A percentile compares a stretch with the other conserved stretches of the same genome.
Evolutionary conservation across 495 filamentous ascomycete genomes (phyloP).

Genomic region (Durotheca rogersii): DNA sequence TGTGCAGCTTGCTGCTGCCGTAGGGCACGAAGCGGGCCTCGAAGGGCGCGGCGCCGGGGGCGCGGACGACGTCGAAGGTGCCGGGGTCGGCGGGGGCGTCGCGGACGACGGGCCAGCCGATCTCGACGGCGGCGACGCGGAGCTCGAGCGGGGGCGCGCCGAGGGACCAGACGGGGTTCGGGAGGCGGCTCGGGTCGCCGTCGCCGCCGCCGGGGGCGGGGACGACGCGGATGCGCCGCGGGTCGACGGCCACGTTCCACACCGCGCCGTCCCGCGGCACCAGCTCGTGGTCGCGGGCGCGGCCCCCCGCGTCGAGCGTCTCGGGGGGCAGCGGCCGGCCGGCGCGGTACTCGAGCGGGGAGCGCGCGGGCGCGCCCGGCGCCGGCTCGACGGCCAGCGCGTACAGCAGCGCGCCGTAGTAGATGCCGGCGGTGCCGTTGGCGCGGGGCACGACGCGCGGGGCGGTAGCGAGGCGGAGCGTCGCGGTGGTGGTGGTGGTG

Average conservation of each 20-base stretch:
- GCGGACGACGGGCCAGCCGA: slow-evolving; percentile 52
- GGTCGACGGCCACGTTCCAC: slow-evolving; percentile 56
- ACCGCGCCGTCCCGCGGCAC: slow-evolving; percentile 38
- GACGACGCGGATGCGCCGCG: slow-evolving; percentile 30
- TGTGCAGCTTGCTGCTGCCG: slow-evolving; percentile 59
- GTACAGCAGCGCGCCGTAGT: slow-evolving; percentile 57
- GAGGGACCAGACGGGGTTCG: slow-evolving; percentile 51
- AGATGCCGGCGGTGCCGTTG: slow-evolving; percentile 57
- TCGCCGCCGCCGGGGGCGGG: slow-evolving; percentile 4
- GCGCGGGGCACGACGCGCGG: slow-evolving; percentile 42
- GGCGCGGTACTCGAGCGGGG: slow-evolving; percentile 17
- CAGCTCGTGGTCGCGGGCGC: slow-evolving; percentile 39
- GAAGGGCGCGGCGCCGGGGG: slow-evolving; percentile 30
- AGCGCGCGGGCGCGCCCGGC: slow-evolving; percentile 19
- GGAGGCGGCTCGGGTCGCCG: slow-evolving; percentile 29
- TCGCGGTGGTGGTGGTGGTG: slow-evolving; percentile 14
- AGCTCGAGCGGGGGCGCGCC: slow-evolving; percentile 52
- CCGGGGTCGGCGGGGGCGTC: slow-evolving; percentile 48
- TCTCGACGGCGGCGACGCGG: slow-evolving; percentile 53
- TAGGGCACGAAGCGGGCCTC: slow-evolving; percentile 54
- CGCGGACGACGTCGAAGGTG: slow-evolving; percentile 30
- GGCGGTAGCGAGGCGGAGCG: slow-evolving; percentile 28
- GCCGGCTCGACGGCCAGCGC: slow-evolving; percentile 47
- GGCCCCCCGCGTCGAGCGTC: slow-evolving; percentile 33
- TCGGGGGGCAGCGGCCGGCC: not conserved